These are phyloP conservation scores for Fusarium neocosmosporiellum DNA, from an alignment of 2,329 filamentous ascomycete species.

Conservation along the genomic window DNA sequence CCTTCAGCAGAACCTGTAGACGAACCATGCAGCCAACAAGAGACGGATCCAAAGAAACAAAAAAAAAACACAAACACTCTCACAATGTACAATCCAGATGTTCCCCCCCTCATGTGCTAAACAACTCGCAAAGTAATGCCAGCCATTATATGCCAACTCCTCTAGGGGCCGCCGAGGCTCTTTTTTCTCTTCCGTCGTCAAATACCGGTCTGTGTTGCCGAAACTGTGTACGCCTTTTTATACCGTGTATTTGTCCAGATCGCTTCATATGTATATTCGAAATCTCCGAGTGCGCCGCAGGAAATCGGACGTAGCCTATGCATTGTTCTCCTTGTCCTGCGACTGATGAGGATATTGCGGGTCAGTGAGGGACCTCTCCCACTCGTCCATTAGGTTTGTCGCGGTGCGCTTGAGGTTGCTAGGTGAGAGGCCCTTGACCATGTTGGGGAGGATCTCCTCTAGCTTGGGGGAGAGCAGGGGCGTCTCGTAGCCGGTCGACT, in stretches of 20 bases:
- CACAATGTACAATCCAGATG: conserved; percentile 28
- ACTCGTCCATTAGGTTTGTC: conserved; percentile 88
- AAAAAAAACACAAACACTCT: conserved; percentile 14
- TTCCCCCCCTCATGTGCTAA: conserved; percentile 15
- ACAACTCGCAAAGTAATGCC: conserved; percentile 17
- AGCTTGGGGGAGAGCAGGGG: conserved; percentile 56
- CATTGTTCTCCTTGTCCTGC: conserved; percentile 49
- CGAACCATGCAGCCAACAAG: conserved; percentile 17
- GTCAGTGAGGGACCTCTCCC: conserved; percentile 73
- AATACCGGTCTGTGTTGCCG: conserved; percentile 38
- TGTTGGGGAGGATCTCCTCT: conserved; percentile 73
- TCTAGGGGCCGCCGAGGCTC: conserved; percentile 21
- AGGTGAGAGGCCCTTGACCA: conserved; percentile 77
- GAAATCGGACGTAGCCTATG: conserved; percentile 29
- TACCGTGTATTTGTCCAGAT: conserved; percentile 24
- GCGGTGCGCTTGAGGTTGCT: conserved; percentile 84
- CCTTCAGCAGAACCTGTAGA: conserved; percentile 7
- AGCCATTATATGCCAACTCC: conserved; percentile 29
- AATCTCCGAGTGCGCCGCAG: conserved; percentile 29
- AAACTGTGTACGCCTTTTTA: conserved; percentile 28
- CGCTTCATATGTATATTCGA: conserved; percentile 34
- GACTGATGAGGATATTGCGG: conserved; percentile 43
- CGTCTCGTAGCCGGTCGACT: conserved; percentile 45
- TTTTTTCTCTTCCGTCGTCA: conserved; percentile 33
- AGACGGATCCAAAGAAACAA: conserved; percentile 20